Base-by-base conservation (phyloP, 2,329 filamentous ascomycete genomes). In the Fusarium torulosum region DNA sequence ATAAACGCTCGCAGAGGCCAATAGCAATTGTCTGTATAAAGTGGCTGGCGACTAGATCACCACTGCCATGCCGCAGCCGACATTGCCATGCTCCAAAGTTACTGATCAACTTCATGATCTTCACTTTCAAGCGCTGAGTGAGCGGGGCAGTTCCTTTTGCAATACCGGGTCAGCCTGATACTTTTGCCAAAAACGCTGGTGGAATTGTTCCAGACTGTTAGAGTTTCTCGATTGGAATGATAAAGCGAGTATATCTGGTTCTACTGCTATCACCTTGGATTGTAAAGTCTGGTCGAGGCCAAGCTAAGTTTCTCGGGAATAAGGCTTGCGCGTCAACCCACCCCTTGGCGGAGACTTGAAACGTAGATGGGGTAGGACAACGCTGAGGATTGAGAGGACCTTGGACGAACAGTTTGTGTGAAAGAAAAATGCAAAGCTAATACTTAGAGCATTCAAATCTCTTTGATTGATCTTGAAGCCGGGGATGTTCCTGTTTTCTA, bases 51-150 rank as follows among this genome's bases (percentile, higher is more conserved):
- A 43, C 42, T 45, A 41, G 31, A 47, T 52, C 33, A 62, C 47
- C 42, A 50, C 50, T 45, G 37, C 47, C 53, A 63, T 47, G 37
- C 46, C 40, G 35, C 51, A 66, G 56, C 52, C 56, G 65, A 65
- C 33, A 69, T 68, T 69, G 52, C 49, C 41, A 38, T 53, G 33
- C 19, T 41, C 35, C 33, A 49, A 68, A 68, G 51, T 69, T 62
- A 40, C 66, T 68, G 66, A 69, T 68, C 55, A 68, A 68, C 29
- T 68, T 68, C 65, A 60, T 68, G 66, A 68, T 68, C 35, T 55
- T 53, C 43, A 46, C 25, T 19, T 19, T 37, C 42, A 66, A 62
- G 65, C 55, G 43, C 64, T 53, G 41, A 38, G 53, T 46, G 20
- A 53, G 57, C 20, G 44, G 43, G 59, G 45, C 35, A 58, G 59